Conservation (phyloP, 495 filamentous ascomycete genomes). For the Massariosphaeria phaeospora region DNA sequence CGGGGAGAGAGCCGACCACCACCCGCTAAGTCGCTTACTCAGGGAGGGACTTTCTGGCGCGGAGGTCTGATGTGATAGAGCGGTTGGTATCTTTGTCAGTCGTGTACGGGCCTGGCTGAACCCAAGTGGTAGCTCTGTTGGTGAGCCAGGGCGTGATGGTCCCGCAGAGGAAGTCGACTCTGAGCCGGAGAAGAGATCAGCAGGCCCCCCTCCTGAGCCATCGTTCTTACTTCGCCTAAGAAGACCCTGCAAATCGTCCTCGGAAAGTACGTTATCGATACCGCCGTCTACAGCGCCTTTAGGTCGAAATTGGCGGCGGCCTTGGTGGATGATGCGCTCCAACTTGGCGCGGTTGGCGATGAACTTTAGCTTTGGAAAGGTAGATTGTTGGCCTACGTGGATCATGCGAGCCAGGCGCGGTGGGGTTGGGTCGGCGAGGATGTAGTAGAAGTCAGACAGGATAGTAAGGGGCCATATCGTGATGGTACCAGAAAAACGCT, state of each 20-base stretch:
- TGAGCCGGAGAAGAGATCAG: constrained; percentile 17
- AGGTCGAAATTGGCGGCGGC: constrained; percentile 54
- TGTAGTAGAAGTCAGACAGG: constrained; percentile 72
- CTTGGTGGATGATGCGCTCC: constrained; percentile 72
- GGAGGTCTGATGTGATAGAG: too few relatives aligned
- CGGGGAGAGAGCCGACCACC: constrained; percentile 26
- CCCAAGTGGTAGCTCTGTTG: constrained; percentile 14
- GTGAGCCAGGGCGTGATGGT: constrained; percentile 18
- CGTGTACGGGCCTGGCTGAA: too few relatives aligned
- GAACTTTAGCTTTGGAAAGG: constrained; percentile 87
- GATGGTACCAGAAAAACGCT: constrained; percentile 88
- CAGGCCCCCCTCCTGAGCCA: neutral
- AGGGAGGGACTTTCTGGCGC: constrained; percentile 34
- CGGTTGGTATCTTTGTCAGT: too few relatives aligned
- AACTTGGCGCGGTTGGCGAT: constrained; percentile 79
- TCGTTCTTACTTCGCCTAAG: constrained; percentile 16
- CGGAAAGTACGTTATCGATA: constrained; percentile 30
- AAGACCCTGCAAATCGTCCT: constrained; percentile 36
- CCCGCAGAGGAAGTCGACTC: constrained; percentile 13
- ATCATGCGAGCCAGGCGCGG: constrained; percentile 81
- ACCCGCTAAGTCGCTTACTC: constrained; percentile 31
- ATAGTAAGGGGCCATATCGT: constrained; percentile 87
- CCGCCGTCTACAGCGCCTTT: constrained; percentile 10
- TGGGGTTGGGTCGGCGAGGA: constrained; percentile 74
- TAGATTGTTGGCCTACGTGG: constrained; percentile 74